These are phyloP conservation scores for Aspergillus awamori DNA, from an alignment of 2,329 filamentous ascomycete genomes.

Conservation along the genomic window DNA sequence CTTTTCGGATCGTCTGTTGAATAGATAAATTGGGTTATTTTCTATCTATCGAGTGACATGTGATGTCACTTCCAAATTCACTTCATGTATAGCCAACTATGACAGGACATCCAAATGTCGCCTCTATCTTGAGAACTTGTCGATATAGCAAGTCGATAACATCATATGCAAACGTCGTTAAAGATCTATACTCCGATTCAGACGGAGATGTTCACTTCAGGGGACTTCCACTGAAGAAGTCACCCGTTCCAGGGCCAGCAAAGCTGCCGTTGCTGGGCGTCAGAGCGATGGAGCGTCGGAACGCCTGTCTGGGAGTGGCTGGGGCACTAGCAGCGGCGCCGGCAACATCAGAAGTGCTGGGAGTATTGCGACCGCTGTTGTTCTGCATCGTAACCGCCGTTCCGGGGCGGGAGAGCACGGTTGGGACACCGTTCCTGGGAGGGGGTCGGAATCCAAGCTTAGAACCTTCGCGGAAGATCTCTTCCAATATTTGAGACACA, in stretches of 20 bases:
- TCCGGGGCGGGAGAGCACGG: slow-evolving; percentile 42
- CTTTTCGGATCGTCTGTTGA: neutral
- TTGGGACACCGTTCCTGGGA: slow-evolving; percentile 38
- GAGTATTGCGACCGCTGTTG: slow-evolving; percentile 46
- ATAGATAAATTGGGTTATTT: neutral
- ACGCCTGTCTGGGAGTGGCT: slow-evolving; percentile 46
- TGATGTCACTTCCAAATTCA: neutral
- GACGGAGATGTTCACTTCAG: slow-evolving; percentile 32
- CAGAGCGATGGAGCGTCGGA: slow-evolving; percentile 45
- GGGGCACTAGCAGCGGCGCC: slow-evolving; percentile 37
- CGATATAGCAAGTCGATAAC: neutral
- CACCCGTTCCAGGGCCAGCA: slow-evolving; percentile 38
- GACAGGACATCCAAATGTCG: neutral
- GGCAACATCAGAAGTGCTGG: slow-evolving; percentile 41
- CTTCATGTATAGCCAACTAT: neutral
- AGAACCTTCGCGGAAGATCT: slow-evolving; percentile 73
- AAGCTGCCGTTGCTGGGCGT: slow-evolving; percentile 49
- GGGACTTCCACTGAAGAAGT: slow-evolving; percentile 46
- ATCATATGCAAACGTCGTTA: slow-evolving; percentile 4
- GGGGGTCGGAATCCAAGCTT: slow-evolving; percentile 63
- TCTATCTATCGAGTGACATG: neutral
- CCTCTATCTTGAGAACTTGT: neutral
- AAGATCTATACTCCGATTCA: neutral
- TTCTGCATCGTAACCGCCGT: slow-evolving; percentile 44
- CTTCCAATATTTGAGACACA: slow-evolving; percentile 78